A percentile compares a stretch with the other conserved stretches of the same genome.
Conservation (phyloP, 225 moss, liverwort and hornwort species). For the Physcomitrium patens region DNA sequence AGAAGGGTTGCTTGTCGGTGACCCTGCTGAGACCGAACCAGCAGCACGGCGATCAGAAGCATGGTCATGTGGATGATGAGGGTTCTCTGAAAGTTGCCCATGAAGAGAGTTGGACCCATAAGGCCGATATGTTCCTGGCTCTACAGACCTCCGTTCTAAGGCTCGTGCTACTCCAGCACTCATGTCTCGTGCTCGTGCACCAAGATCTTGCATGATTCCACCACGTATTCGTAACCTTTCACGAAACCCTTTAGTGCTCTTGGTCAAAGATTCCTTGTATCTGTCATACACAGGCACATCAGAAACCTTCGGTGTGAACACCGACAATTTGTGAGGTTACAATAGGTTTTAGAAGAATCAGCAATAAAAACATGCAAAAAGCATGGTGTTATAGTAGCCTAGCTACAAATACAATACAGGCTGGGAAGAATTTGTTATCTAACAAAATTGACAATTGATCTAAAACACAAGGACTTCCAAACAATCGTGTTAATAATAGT, state of each 20-base stretch:
- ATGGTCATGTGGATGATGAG: constrained; percentile 22
- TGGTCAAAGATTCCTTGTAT: constrained; percentile 78
- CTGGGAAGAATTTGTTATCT: not conserved
- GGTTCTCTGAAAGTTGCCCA: constrained; percentile 32
- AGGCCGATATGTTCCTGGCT: constrained; percentile 55
- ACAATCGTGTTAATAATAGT: not conserved
- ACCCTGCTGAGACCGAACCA: constrained; percentile 41
- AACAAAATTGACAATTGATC: not conserved
- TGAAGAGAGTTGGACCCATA: constrained; percentile 38
- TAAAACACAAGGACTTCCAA: not conserved
- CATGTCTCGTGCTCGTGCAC: constrained; percentile 67
- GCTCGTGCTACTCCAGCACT: constrained; percentile 76
- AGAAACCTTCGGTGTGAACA: constrained; percentile 24
- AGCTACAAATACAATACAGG: not conserved
- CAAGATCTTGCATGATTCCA: constrained; percentile 69
- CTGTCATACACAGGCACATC: constrained; percentile 42
- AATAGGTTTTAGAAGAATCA: not conserved
- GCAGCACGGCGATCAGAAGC: constrained; percentile 39
- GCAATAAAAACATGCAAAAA: not conserved
- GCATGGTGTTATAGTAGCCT: not conserved
- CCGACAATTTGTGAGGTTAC: constrained; percentile 24
- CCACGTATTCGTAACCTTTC: constrained; percentile 74
- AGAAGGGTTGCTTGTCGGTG: constrained; percentile 43
- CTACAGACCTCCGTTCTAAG: constrained; percentile 71
- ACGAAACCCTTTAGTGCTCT: constrained; percentile 68